phyloP scores from a whole-genome alignment of 2,329 filamentous ascomycete species.

The Myriosclerotinia curreyana region DNA sequence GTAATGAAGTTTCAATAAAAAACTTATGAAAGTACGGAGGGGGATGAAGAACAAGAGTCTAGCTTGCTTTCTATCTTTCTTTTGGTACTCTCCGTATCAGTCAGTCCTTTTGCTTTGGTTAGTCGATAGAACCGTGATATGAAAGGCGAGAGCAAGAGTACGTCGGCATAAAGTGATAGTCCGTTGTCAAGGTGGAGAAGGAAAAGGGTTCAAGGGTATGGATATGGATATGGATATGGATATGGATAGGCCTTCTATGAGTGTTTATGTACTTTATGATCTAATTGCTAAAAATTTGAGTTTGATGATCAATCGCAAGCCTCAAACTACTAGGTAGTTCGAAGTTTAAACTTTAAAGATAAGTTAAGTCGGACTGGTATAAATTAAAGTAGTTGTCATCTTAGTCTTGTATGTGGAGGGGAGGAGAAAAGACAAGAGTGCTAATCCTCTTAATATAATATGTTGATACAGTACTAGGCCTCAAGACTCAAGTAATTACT shows the following conservation, averaged over 20 bases:
- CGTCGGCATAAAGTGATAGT: constrained; percentile 9
- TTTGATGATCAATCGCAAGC: constrained; percentile 6
- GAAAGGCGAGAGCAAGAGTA: not conserved
- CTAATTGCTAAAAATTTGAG: constrained; percentile 9
- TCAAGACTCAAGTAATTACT: not conserved
- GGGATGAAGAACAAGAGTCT: not conserved
- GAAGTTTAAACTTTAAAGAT: not conserved
- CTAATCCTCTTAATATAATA: constrained; percentile 1
- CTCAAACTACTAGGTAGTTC: not conserved
- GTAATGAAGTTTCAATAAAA: too few species aligned
- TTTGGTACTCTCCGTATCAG: not conserved
- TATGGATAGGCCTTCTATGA: not conserved
- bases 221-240: too few species aligned
- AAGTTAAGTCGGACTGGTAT: not conserved
- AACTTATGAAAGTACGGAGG: not conserved
- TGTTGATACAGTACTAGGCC: too few species aligned
- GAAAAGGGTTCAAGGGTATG: constrained; percentile 13
- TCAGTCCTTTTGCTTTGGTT: constrained; percentile 5
- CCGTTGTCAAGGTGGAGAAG: constrained; percentile 20
- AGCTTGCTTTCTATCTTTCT: constrained; percentile 7
- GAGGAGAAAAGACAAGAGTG: constrained; percentile 11
- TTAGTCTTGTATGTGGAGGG: not conserved
- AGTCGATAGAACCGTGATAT: not conserved
- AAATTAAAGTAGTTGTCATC: too few species aligned
- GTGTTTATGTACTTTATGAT: constrained; percentile 15